Evolutionary conservation across 225 moss, liverwort and hornwort genomes (phyloP), one percentile per base, ranked within the genome.

Genomic region (Physcomitrellopsis africana): DNA sequence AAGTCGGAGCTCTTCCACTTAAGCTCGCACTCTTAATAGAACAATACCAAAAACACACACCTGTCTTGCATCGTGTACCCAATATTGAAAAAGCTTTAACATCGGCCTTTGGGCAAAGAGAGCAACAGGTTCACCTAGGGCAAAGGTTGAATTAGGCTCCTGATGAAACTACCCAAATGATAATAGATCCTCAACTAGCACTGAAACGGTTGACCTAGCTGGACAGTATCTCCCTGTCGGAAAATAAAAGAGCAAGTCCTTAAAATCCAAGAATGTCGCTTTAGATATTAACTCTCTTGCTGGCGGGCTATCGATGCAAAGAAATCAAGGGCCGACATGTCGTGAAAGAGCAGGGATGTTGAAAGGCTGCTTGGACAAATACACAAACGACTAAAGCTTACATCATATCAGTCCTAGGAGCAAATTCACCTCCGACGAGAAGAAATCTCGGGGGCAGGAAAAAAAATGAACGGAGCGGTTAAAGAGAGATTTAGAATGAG

Each of bases 1-100:
- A 19, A 29, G 47, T 17, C 47, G 47, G 32, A 5, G 32, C 32
- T 37, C 7, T 37, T 37, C 32, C 7, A 1, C 32, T 37, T 13
- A 11, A 54, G 73, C 23, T 74, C 73, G 73, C 73, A 53, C 64
- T 63, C 14, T 66, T 1, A 17, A 17, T 43, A 11, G 23, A 49
- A 32, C 48, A 27, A 7, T 12, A 46, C 14, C 54, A 20, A 54
- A 27, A 14, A 58, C 65, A 66, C 65, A 72, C 47, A 65, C 72
- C 41, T 59, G 78, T 42, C 49, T 67, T 59, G 72, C 51, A 57
- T 57, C 46, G 24, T 27, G 27, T 23, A 56, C 22, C 55, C 15
- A 22, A 12, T 11, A 12, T 41, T 56, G 55, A 26, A 9, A 51
- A 42, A 60, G 51, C 47, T 55, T 42, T 64, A 58, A 65, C 70